These are phyloP conservation scores for Starmerella bacillaris DNA, from an alignment of 805 yeast genomes.

Conservation along the genomic window DNA sequence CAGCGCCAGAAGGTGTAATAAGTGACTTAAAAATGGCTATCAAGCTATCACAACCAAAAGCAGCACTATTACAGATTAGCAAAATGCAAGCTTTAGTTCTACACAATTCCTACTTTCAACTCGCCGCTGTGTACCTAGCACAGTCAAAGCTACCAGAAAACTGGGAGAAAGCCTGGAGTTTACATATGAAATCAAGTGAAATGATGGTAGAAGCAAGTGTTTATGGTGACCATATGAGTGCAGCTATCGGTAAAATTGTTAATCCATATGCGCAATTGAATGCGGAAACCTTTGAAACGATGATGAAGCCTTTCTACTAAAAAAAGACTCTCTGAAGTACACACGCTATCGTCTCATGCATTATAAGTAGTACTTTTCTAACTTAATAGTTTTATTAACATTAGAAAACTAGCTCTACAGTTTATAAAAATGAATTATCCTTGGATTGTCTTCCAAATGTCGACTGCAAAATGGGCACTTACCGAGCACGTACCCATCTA, in stretches of 20 bases:
- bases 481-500: neutral
- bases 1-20: constrained; percentile 5
- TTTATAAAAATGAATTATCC: too few species aligned
- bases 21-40: constrained; percentile 18
- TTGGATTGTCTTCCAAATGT: too few species aligned
- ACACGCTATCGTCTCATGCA: too few species aligned
- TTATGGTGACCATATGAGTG: constrained; percentile 21
- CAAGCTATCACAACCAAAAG: constrained; percentile 17
- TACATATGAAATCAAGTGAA: constrained; percentile 19
- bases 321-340: too few species aligned
- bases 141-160: constrained; percentile 11
- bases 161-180: constrained; percentile 15
- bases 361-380: too few species aligned
- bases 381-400: too few species aligned
- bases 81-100: constrained; percentile 21
- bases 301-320: too few species aligned
- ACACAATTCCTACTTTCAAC: constrained; percentile 20
- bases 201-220: constrained; percentile 18
- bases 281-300: constrained; percentile 20
- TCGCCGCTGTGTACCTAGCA: constrained; percentile 19
- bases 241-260: constrained; percentile 16
- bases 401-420: too few species aligned
- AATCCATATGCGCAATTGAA: constrained; percentile 25
- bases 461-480: neutral
- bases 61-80: constrained; percentile 9